Evolutionary conservation across 148 eudicot species (phyloP).

Genomic region (Tetragonia tetragonoides): DNA sequence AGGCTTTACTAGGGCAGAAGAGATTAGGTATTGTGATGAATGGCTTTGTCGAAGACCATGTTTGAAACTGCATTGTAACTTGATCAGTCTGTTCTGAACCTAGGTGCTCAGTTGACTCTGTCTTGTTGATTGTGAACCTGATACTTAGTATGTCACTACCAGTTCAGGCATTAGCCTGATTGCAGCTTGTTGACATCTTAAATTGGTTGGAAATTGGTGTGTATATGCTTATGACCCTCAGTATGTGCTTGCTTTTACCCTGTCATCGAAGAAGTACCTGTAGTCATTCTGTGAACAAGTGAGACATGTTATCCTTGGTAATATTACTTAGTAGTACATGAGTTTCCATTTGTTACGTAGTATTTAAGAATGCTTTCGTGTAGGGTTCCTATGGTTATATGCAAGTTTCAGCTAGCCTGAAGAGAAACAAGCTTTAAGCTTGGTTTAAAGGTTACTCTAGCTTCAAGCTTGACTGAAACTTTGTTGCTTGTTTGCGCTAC

Average conservation of each 20-base stretch:
- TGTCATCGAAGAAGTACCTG: not conserved
- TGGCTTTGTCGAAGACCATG: not conserved
- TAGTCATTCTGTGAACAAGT: not conserved
- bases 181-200: not conserved
- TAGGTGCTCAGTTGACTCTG: not conserved
- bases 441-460: no score
- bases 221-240: not conserved
- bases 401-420: no score
- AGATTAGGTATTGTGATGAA: not conserved
- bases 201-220: not conserved
- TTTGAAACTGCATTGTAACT: slow-evolving; percentile 2
- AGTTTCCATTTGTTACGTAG: no score
- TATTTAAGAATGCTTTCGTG: no score
- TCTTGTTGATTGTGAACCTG: not conserved
- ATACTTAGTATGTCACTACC: slow-evolving; percentile 8
- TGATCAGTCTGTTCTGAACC: slow-evolving; percentile 9
- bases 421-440: no score
- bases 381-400: no score
- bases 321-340: no score
- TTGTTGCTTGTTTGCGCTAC: no score
- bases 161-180: not conserved
- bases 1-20: not conserved
- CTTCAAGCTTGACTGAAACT: no score
- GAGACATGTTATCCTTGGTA: not conserved
- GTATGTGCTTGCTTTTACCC: no score